These are phyloP conservation scores for Erodium maritimum DNA, from an alignment of 345 rosid genomes.

Conservation along the genomic window DNA sequence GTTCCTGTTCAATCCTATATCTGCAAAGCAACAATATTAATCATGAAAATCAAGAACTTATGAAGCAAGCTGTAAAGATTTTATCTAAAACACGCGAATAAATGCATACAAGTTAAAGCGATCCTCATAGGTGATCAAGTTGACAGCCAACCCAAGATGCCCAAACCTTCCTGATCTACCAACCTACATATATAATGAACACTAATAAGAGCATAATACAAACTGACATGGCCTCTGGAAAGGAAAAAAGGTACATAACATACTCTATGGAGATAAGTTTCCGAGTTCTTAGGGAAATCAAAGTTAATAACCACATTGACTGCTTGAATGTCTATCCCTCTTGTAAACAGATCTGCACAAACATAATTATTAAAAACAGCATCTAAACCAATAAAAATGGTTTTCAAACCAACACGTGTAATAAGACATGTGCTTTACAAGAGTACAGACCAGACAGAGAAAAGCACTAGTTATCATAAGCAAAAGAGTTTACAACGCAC, in stretches of 20 bases:
- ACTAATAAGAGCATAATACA: background rate
- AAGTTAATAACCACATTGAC: conserved; percentile 98
- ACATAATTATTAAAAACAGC: background rate
- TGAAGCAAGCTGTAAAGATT: background rate
- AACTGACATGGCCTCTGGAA: conserved; percentile 1
- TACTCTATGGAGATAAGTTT: conserved; percentile 99
- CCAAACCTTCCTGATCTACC: conserved; percentile 99
- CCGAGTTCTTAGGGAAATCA: conserved; percentile 92
- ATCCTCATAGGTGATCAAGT: conserved; percentile 96
- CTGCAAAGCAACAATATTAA: conserved; percentile 26
- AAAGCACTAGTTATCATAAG: too few species aligned
- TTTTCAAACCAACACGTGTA: too few species aligned
- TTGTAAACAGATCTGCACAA: conserved; percentile 81
- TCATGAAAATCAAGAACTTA: background rate
- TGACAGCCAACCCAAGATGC: conserved; percentile 99
- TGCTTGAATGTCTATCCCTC: conserved; percentile 99
- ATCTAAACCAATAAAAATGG: too few species aligned
- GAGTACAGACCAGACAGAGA: background rate
- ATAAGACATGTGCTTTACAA: too few species aligned
- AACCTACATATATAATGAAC: conserved; percentile 37
- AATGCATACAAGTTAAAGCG: conserved; percentile 81
- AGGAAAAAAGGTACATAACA: conserved; percentile 7
- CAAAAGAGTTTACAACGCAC: conserved; percentile 16
- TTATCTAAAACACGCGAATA: background rate
- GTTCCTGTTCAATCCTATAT: conserved; percentile 99